Evolutionary conservation across 2,329 filamentous ascomycete genomes (phyloP).

Genomic region (Alternaria consortialis): DNA sequence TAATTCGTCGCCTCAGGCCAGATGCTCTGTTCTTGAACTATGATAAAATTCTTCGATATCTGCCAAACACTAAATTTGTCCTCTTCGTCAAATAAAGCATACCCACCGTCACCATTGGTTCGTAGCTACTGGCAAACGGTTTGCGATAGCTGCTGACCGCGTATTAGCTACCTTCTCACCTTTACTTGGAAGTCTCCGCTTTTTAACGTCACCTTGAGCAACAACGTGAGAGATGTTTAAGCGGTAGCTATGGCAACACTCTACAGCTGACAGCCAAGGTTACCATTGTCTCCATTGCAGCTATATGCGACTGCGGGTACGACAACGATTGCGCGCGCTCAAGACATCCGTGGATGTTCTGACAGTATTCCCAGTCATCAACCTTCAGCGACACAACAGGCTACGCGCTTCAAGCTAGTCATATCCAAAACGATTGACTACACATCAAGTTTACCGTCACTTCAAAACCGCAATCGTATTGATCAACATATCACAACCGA

Average conservation of each 20-base stretch:
- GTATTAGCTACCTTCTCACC: not conserved
- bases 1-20: not conserved
- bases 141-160: not conserved
- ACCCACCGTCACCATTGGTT: not conserved
- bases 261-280: not conserved
- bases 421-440: not conserved
- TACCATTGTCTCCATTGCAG: not conserved
- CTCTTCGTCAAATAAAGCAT: not conserved
- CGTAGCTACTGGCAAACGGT: not conserved
- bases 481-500: too few species aligned
- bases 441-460: not conserved
- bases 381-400: too few species aligned
- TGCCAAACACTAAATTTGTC: too few species aligned
- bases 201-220: not conserved
- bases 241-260: constrained; percentile 1
- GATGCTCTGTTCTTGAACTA: not conserved
- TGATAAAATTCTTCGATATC: not conserved
- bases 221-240: not conserved
- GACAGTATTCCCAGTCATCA: too few species aligned
- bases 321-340: too few species aligned
- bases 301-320: not conserved
- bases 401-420: too few species aligned
- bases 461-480: too few species aligned
- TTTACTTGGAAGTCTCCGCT: constrained; percentile 9
- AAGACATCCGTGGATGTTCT: too few species aligned